phyloP scores from a whole-genome alignment of 2,329 filamentous ascomycete genomes.

The Colletotrichum somersetense region DNA sequence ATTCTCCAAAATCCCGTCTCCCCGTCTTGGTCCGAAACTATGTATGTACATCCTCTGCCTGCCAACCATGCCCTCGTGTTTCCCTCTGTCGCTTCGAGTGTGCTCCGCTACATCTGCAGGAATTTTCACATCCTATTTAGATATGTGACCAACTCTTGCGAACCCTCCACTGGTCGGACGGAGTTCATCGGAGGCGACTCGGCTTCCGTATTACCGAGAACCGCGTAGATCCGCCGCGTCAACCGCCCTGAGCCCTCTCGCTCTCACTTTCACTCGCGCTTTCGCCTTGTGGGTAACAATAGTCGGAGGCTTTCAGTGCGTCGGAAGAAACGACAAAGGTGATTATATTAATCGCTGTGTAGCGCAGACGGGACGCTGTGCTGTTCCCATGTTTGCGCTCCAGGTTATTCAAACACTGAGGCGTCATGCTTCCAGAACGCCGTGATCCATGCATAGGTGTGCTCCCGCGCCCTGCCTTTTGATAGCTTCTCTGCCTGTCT shows the following conservation, averaged over 20 bases:
- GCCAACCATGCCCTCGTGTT: not conserved
- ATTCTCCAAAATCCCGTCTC: slow-evolving; percentile 36
- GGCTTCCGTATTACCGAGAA: not conserved
- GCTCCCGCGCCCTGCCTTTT: not conserved
- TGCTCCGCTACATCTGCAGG: not conserved
- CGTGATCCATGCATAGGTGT: slow-evolving; percentile 23
- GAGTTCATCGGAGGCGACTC: not conserved
- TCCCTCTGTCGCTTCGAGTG: not conserved
- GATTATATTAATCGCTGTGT: slow-evolving; percentile 12
- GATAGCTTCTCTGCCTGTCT: not conserved
- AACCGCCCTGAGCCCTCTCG: not conserved
- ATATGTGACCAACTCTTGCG: not conserved
- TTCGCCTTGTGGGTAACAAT: not conserved
- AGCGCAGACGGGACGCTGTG: slow-evolving; percentile 8
- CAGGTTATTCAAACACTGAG: not conserved
- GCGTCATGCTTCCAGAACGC: slow-evolving; percentile 28
- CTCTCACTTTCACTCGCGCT: not conserved
- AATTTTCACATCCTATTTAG: not conserved
- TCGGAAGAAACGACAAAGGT: not conserved
- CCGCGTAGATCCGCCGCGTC: not conserved
- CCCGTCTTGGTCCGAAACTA: not conserved
- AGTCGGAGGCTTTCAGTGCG: not conserved
- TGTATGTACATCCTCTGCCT: not conserved
- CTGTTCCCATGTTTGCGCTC: slow-evolving; percentile 4
- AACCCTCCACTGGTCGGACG: not conserved